A percentile compares a stretch with the other conserved stretches of the same genome.
phyloP scores from a whole-genome alignment of 306 rosid genomes.

The Trifolium fragiferum region DNA sequence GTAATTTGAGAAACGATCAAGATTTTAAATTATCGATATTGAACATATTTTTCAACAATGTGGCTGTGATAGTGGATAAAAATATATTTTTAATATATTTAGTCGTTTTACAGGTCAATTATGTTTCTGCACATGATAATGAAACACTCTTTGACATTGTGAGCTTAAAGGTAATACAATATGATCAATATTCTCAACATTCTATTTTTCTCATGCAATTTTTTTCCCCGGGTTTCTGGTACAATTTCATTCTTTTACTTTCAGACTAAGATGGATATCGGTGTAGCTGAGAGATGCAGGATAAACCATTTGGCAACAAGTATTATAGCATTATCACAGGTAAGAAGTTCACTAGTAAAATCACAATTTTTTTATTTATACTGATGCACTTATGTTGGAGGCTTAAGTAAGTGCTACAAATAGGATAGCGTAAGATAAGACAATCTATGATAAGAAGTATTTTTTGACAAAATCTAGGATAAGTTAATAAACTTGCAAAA shows the following conservation, averaged over 20 bases:
- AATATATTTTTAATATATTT: constrained; percentile 16
- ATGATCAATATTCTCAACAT: constrained; percentile 31
- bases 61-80: neutral
- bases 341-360: constrained; percentile 37
- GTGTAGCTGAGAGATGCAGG: constrained; percentile 83
- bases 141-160: constrained; percentile 90
- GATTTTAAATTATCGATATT: constrained; percentile 23
- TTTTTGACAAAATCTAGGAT: neutral
- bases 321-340: constrained; percentile 88
- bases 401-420: neutral
- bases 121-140: constrained; percentile 94
- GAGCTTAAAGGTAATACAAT: constrained; percentile 73
- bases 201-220: constrained; percentile 26
- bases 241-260: constrained; percentile 38
- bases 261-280: constrained; percentile 70
- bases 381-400: constrained; percentile 29
- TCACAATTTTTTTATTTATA: neutral
- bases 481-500: constrained; percentile 2
- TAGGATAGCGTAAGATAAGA: neutral
- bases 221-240: constrained; percentile 30
- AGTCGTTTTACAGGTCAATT: constrained; percentile 73
- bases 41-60: constrained; percentile 14
- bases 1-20: constrained; percentile 23
- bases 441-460: neutral
- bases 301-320: constrained; percentile 92